A percentile compares a stretch with the other conserved stretches of the same genome.
These are phyloP conservation scores for Aspergillus luchuensis DNA, from an alignment of 2,329 filamentous ascomycete species.

Conservation along the genomic window DNA sequence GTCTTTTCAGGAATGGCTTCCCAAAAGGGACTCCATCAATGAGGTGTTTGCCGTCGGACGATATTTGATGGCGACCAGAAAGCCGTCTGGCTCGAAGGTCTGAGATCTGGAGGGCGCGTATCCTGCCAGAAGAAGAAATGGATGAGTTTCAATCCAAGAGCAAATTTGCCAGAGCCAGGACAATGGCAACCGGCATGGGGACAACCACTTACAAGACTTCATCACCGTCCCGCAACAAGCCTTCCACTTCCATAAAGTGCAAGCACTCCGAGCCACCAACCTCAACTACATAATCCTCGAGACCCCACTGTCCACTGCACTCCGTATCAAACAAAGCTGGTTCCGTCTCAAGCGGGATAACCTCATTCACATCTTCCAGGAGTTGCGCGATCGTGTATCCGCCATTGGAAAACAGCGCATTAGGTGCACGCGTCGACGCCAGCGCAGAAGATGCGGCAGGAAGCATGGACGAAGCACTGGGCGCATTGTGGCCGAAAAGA, in stretches of 20 bases:
- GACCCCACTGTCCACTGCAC: slow-evolving; percentile 66
- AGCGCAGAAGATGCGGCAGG: slow-evolving; percentile 37
- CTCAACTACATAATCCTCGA: slow-evolving; percentile 88
- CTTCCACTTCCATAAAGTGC: slow-evolving; percentile 74
- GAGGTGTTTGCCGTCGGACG: slow-evolving; percentile 73
- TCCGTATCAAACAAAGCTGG: slow-evolving; percentile 33
- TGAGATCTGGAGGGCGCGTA: slow-evolving; percentile 73
- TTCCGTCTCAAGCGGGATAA: slow-evolving; percentile 76
- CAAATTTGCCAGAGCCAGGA: background rate
- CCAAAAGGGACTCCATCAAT: slow-evolving; percentile 87
- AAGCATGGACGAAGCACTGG: slow-evolving; percentile 20
- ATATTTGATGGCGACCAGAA: slow-evolving; percentile 79
- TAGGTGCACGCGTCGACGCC: slow-evolving; percentile 37
- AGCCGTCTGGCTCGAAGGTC: slow-evolving; percentile 74
- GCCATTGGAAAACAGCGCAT: slow-evolving; percentile 43
- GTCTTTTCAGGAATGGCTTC: slow-evolving; percentile 64
- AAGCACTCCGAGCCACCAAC: slow-evolving; percentile 82
- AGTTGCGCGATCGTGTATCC: slow-evolving; percentile 74
- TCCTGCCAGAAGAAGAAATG: slow-evolving; percentile 51
- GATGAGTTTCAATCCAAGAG: background rate
- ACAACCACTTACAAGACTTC: slow-evolving; percentile 67
- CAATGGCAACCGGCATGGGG: background rate
- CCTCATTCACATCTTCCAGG: slow-evolving; percentile 74
- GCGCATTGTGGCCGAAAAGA: slow-evolving; percentile 35
- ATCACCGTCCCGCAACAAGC: slow-evolving; percentile 78